Base-by-base conservation (phyloP, 345 rosid species). In the Draba incana region DNA sequence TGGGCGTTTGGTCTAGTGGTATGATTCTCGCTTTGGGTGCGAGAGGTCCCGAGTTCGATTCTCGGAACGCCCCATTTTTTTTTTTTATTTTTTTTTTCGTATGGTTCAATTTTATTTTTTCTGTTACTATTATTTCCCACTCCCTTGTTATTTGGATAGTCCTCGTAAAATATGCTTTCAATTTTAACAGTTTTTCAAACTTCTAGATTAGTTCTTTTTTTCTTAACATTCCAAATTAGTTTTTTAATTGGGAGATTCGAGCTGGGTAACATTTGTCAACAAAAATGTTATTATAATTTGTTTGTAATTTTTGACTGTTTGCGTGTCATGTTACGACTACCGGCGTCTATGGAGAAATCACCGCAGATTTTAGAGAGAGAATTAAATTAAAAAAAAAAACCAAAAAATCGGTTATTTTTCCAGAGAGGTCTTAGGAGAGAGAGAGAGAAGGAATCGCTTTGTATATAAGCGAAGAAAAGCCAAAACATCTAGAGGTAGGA, bases 21-120 rank as follows among this genome's bases (percentile, higher is more conserved):
- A 86, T 82, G 88, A 86, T 89, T 86, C 87, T 92, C 74, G 88
- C 89, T 90, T 86, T 83, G 89, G 89, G 90, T 84, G 90, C 83
- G 83, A 90, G 90, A 86, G 86, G 88, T 88, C 91, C 83, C 70
- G 82, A 88, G 89, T 85, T 83, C 72, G 78, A 82, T 87, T 90
- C 86, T 83, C 81, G 79, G 83, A 85, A 83, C 77, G 84, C 86
- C 90, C 89, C 88, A 35, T 8, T 35, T 35, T 8, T 8, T n/a
- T 8, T 0, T 31, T n/a, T 8, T 3, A 20, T 47, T 8, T n/a
- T 8, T 3, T 9, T 47, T 8, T 16, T 10, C 5, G 28, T 48
- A 1, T 62, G 48, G 30, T 31, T 46, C 25, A 30, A 11, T 2
- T 25, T 5, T 2, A 3, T 30, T 33, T n/a, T 3, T 9, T 35